Conservation (phyloP, 1,284 basidiomycete species). For the Ceratobasidium papillatum region DNA sequence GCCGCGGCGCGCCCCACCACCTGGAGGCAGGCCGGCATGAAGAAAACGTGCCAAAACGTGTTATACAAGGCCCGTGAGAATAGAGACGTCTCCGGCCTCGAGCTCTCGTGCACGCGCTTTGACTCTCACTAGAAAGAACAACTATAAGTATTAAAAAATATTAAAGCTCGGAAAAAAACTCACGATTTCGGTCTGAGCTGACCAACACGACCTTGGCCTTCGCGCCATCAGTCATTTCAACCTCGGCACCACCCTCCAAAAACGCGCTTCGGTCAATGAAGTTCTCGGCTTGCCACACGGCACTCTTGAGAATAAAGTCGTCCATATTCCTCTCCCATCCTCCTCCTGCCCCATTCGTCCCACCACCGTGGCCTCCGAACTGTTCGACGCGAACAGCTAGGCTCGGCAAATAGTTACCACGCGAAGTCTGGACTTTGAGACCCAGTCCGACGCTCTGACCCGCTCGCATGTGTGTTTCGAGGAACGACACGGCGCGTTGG, state of each 20-base stretch:
- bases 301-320: conserved; percentile 91
- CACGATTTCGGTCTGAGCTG: conserved; percentile 90
- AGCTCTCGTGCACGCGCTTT: conserved; percentile 85
- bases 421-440: conserved; percentile 93
- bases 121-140: conserved; percentile 66
- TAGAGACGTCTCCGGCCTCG: conserved; percentile 68
- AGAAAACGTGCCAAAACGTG: not conserved
- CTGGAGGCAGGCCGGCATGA: not conserved
- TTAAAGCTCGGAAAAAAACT: conserved; percentile 53
- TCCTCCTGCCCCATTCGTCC: conserved; percentile 48
- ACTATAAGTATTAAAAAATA: conserved; percentile 40
- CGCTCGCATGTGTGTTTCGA: conserved; percentile 11
- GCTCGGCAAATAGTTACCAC: conserved; percentile 91
- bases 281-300: conserved; percentile 91
- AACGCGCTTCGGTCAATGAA: conserved; percentile 85
- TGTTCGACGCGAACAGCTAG: conserved; percentile 87
- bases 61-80: conserved; percentile 6
- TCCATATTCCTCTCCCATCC: conserved; percentile 86
- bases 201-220: conserved; percentile 87
- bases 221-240: conserved; percentile 51
- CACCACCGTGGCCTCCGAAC: conserved; percentile 70
- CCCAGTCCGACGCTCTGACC: conserved; percentile 29
- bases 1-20: conserved; percentile 8
- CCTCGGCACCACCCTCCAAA: conserved; percentile 55
- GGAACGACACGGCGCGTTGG: conserved; percentile 27